Evolutionary conservation across 306 rosid genomes (phyloP).

Genomic region (Crataegus laevigata): DNA sequence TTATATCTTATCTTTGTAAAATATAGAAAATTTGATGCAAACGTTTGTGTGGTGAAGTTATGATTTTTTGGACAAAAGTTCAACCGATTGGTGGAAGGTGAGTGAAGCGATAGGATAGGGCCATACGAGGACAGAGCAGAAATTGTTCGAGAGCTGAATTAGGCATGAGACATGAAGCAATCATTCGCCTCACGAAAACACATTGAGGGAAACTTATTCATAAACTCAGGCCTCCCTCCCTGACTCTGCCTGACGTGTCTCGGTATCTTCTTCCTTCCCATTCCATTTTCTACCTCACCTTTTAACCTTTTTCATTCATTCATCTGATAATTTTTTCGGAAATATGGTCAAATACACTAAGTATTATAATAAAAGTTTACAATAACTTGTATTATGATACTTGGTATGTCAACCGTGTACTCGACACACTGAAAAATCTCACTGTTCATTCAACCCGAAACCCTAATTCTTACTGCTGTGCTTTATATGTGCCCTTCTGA

Average conservation of each 20-base stretch:
- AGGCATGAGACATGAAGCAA: constrained; percentile 16
- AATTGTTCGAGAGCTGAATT: constrained; percentile 26
- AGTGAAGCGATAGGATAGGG: neutral
- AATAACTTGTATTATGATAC: too few relatives aligned
- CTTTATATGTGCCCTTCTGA: neutral
- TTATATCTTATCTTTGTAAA: too few relatives aligned
- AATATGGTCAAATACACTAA: too few relatives aligned
- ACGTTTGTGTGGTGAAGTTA: too few relatives aligned
- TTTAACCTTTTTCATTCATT: constrained; percentile 5
- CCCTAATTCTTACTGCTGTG: neutral
- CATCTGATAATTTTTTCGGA: too few relatives aligned
- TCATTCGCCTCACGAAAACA: constrained; percentile 4
- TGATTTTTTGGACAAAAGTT: neutral
- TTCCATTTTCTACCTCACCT: constrained; percentile 12
- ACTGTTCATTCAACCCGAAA: neutral
- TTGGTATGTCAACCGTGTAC: too few relatives aligned
- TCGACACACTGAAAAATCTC: too few relatives aligned
- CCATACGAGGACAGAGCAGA: neutral
- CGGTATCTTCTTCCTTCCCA: constrained; percentile 24
- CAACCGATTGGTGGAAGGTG: neutral
- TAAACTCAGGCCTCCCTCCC: constrained; percentile 3
- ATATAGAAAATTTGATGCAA: too few relatives aligned
- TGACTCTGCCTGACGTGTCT: constrained; percentile 5
- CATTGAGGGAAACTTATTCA: constrained; percentile 13
- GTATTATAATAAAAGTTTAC: too few relatives aligned